phyloP scores from a whole-genome alignment of 1,284 basidiomycete genomes.

The Boletus subluridellus region DNA sequence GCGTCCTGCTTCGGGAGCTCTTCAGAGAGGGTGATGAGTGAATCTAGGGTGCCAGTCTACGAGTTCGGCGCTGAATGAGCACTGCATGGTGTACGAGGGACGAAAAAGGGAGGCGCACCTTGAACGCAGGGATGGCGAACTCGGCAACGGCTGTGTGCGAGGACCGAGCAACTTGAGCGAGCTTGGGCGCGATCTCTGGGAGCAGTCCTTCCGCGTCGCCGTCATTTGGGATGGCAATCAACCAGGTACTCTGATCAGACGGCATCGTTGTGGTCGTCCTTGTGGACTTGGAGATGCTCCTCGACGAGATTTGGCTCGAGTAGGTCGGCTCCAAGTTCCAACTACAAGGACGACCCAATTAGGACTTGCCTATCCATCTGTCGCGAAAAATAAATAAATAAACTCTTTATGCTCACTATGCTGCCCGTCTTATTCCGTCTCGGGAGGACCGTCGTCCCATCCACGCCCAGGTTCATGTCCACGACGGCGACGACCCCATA shows the following conservation, averaged over 20 bases:
- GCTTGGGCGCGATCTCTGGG: constrained; percentile 59
- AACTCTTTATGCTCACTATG: not conserved
- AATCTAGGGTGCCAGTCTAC: constrained; percentile 93
- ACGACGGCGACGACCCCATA: constrained; percentile 41
- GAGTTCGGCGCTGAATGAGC: constrained; percentile 15
- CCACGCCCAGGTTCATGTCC: constrained; percentile 32
- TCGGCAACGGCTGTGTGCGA: constrained; percentile 49
- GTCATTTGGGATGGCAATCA: constrained; percentile 70
- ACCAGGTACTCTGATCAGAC: constrained; percentile 83
- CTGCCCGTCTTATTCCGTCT: constrained; percentile 9
- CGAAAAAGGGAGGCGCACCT: constrained; percentile 44
- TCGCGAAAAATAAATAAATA: constrained; percentile 9
- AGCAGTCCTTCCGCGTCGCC: constrained; percentile 68
- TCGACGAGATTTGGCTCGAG: constrained; percentile 2
- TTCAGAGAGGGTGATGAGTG: constrained; percentile 87
- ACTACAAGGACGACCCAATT: constrained; percentile 16
- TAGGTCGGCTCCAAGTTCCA: not conserved
- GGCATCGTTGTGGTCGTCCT: constrained; percentile 51
- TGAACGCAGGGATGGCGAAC: constrained; percentile 72
- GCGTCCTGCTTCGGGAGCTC: constrained; percentile 89
- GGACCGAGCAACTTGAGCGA: constrained; percentile 53
- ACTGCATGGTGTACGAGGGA: not conserved
- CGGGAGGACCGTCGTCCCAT: constrained; percentile 15
- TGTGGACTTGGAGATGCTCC: constrained; percentile 2
- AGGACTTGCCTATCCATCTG: constrained; percentile 5